Conservation (phyloP, 305 asterid species). For the Solanum hybrid region DNA sequence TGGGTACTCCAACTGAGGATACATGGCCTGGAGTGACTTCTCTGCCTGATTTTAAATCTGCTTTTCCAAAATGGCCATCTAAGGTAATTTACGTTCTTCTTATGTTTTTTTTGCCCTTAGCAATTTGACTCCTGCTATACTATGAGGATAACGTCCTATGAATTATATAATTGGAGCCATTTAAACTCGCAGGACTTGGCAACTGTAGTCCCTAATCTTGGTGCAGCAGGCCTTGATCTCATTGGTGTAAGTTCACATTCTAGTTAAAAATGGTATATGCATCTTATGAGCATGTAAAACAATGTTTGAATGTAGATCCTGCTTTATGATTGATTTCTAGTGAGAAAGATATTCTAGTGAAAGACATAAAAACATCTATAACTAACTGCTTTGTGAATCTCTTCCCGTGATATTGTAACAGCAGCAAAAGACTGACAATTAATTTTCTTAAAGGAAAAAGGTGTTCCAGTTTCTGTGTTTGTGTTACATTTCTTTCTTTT, state of each 20-base stretch:
- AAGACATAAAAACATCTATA: not conserved
- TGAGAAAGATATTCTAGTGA: not conserved
- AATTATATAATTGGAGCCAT: not conserved
- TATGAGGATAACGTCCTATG: not conserved
- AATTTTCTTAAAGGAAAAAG: not conserved
- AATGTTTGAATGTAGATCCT: not conserved
- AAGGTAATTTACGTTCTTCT: conserved; percentile 36
- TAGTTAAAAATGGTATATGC: not conserved
- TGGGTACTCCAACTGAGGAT: conserved; percentile 93
- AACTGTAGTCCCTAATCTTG: conserved; percentile 68
- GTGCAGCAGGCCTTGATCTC: conserved; percentile 77
- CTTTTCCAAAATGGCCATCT: conserved; percentile 82
- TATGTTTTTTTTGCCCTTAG: not conserved
- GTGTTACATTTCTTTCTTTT: not conserved
- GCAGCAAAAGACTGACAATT: not conserved
- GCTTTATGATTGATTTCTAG: not conserved
- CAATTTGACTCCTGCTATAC: not conserved
- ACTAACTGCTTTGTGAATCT: not conserved
- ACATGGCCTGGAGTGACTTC: conserved; percentile 97
- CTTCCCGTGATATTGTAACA: not conserved
- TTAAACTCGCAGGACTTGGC: conserved; percentile 56
- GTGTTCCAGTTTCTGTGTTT: not conserved
- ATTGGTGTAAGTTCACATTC: conserved; percentile 53
- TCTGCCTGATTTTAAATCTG: conserved; percentile 77
- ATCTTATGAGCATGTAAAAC: not conserved